Conservation (phyloP, 2,329 filamentous ascomycete genomes). For the Moelleriella libera region DNA sequence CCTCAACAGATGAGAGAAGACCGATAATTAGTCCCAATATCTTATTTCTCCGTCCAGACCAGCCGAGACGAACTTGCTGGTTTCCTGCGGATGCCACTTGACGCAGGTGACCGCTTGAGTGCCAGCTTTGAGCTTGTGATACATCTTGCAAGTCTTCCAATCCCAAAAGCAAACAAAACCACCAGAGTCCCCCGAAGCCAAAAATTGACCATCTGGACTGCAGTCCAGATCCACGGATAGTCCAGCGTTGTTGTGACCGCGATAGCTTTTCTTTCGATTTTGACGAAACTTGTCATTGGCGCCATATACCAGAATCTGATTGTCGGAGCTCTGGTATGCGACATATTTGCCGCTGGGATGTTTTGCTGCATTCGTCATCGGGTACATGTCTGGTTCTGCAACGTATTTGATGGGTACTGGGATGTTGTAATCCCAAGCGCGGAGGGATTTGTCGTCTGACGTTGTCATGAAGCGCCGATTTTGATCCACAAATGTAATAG, state of each 20-base stretch:
- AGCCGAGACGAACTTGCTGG: slow-evolving; percentile 81
- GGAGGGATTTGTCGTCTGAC: slow-evolving; percentile 88
- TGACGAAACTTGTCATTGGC: slow-evolving; percentile 92
- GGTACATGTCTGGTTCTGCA: slow-evolving; percentile 95
- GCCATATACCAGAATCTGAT: slow-evolving; percentile 92
- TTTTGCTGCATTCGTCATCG: slow-evolving; percentile 70
- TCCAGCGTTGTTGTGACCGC: slow-evolving; percentile 90
- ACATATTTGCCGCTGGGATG: slow-evolving; percentile 92
- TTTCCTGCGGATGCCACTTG: slow-evolving; percentile 96
- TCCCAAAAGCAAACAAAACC: slow-evolving; percentile 96
- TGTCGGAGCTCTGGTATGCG: slow-evolving; percentile 85
- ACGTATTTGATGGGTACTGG: slow-evolving; percentile 98
- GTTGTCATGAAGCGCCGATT: slow-evolving; percentile 95
- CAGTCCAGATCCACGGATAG: slow-evolving; percentile 83
- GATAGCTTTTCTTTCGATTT: slow-evolving; percentile 93
- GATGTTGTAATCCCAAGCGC: slow-evolving; percentile 97
- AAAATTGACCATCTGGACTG: slow-evolving; percentile 82
- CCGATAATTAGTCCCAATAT: slow-evolving; percentile 65
- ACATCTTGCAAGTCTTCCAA: slow-evolving; percentile 99
- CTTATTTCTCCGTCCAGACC: slow-evolving; percentile 79
- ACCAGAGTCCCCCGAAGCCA: slow-evolving; percentile 73
- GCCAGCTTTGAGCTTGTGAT: slow-evolving; percentile 82
- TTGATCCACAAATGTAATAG: slow-evolving; percentile 89
- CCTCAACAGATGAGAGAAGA: no score
- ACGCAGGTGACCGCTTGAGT: slow-evolving; percentile 74